Evolutionary conservation across 495 filamentous ascomycete genomes (phyloP).

Genomic region (Aspergillus nidulans): DNA sequence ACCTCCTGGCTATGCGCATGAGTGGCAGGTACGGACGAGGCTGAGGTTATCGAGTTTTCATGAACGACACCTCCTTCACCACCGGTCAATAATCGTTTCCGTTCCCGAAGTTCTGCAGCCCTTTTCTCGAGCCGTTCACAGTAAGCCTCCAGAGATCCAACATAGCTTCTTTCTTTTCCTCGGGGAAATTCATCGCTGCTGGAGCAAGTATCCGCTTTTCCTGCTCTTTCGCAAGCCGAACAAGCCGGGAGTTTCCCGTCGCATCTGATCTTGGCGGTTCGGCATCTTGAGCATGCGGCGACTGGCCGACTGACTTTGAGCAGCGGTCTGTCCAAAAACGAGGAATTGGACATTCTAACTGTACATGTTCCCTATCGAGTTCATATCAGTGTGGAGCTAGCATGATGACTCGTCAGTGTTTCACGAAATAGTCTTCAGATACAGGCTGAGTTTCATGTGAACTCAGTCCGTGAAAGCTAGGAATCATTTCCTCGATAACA

Average conservation of each 20-base stretch:
- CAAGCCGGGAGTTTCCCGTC: constrained; percentile 93
- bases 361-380: constrained; percentile 17
- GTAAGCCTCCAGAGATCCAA: constrained; percentile 82
- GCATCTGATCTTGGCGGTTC: constrained; percentile 90
- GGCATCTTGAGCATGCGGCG: constrained; percentile 88
- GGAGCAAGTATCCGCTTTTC: constrained; percentile 78
- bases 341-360: constrained; percentile 26
- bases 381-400: background rate
- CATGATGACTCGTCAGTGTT: background rate
- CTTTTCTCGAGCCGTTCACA: constrained; percentile 79
- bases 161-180: constrained; percentile 93
- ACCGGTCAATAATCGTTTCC: constrained; percentile 55
- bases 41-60: constrained; percentile 47
- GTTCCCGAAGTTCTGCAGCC: constrained; percentile 51
- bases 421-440: background rate
- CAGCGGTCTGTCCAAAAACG: constrained; percentile 64
- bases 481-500: no score
- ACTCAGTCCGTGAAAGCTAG: no score
- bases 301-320: constrained; percentile 88
- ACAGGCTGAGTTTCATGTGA: no score
- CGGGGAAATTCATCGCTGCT: constrained; percentile 90
- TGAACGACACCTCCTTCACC: constrained; percentile 56
- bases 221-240: constrained; percentile 83
- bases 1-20: constrained; percentile 52
- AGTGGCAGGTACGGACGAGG: constrained; percentile 34